Base-by-base conservation (phyloP, 1,284 basidiomycete species). In the Sporisorium sorghi region DNA sequence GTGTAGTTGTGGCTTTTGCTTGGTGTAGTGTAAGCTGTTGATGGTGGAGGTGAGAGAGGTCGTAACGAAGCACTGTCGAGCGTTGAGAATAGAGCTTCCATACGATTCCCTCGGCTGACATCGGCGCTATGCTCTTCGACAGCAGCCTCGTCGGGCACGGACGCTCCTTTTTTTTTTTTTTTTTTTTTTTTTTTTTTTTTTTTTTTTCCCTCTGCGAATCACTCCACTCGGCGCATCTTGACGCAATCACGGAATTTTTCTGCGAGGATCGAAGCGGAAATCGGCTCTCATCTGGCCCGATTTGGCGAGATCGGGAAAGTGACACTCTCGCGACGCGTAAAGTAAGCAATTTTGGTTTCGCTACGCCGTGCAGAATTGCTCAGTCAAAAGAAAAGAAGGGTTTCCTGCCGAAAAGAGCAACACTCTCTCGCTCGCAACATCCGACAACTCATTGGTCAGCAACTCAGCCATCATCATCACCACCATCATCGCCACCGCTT, bases 291-390 rank as follows among this genome's bases (percentile, higher is more conserved):
- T 5, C 2, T 9, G 1, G n/a, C 26, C 55, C 26, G 46, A 39
- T 58, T 15, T 7, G 21, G 5, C 6, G 17, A 1, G 5, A 61
- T 57, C 54, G 53, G 50, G 51, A 54, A 58, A 57, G 54, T 57
- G 63, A 54, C 48, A 56, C 65, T 51, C 17, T 47, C 46, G 46
- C 46, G 65, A 53, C 65, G 65, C 58, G 65, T 68, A 54, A 54
- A 68, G 43, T 61, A 50, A 44, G 42, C 47, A 37, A 51, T 56
- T 53, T 17, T 3, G 14, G 44, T 14, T 33, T 19, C 44, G 9
- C 19, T 66, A 43, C 42, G 62, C 56, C 51, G 32, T 50, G 55
- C 52, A 55, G 53, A 35, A 15, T 19, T 47, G 26, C 49, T 24
- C 3, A 39, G 11, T n/a, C 26, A 24, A 33, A 32, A 24, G 28